These are phyloP conservation scores for Citrus unshiu DNA, from an alignment of 345 rosid species.

Conservation along the genomic window DNA sequence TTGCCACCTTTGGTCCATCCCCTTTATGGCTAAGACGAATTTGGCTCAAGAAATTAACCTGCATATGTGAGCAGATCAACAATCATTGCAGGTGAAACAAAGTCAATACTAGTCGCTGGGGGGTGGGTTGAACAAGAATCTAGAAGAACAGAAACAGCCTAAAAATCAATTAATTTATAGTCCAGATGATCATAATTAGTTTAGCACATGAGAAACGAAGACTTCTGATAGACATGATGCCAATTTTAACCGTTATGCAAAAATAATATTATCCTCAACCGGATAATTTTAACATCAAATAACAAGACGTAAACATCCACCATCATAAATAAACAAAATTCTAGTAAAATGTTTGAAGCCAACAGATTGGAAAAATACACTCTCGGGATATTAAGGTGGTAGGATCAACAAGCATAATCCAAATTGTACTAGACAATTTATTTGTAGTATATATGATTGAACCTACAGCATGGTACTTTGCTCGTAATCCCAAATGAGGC, in stretches of 20 bases:
- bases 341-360: not conserved
- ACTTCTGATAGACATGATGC: too few relatives aligned
- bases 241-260: too few relatives aligned
- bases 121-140: not conserved
- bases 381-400: not conserved
- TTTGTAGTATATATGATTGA: not conserved
- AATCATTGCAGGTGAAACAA: not conserved
- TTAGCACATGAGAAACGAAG: not conserved
- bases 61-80: constrained; percentile 16
- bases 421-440: not conserved
- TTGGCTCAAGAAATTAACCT: constrained; percentile 94
- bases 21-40: constrained; percentile 74
- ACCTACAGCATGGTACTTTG: constrained; percentile 92
- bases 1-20: constrained; percentile 88
- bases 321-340: not conserved
- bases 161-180: not conserved
- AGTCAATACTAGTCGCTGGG: not conserved
- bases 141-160: not conserved
- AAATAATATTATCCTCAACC: not conserved
- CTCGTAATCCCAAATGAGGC: constrained; percentile 78
- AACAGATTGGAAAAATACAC: not conserved
- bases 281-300: not conserved
- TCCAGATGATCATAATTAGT: not conserved
- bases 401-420: not conserved
- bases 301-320: not conserved